Evolutionary conservation across 2,329 filamentous ascomycete genomes (phyloP), one percentile per base, ranked within the genome.

Genomic region (Mycosphaerella arachidis): DNA sequence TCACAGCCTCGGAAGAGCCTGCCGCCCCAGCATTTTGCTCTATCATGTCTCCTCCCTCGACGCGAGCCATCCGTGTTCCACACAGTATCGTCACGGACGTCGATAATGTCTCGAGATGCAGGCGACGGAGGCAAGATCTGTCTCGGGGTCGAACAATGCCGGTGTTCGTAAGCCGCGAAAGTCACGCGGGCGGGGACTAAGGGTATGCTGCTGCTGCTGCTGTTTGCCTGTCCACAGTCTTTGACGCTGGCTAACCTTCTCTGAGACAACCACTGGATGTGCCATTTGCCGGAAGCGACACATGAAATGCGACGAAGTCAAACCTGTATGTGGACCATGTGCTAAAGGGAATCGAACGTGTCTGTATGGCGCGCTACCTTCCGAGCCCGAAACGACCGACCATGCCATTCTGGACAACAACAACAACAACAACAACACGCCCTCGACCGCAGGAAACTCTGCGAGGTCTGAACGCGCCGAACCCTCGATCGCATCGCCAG

Each of bases 231-330:
- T 12, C 16, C n/a, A 30, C 4, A 20, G 50, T 8, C 30, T 30
- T 30, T 24, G 68, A 67, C n/a, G 63, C 60, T 37, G 67, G 63
- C 63, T 67, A 30, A 67, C 61, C 62, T 20, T 13, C 46, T 6
- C 16, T n/a, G 10, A 52, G 50, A 62, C 63, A 8, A 64, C 58
- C 20, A 66, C 64, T 46, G 66, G 63, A 43, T 65, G 62, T 56
- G 35, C 63, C 5, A 66, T 70, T 30, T 72, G 71, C 56, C 62
- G 71, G 2, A 69, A 69, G 50, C 71, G 80, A 58, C 76, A 81
- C 61, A 79, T 81, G 67, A 82, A 82, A 70, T 82, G 80, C 66
- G 79, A 81, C 63, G 79, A 82, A 69, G 71, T 71, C 37, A 77
- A 74, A 62, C 78, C 77, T 13, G 67, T 72, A 33, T 80, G 78